Conservation (phyloP, 495 filamentous ascomycete species). For the Penicillium pancosmium region DNA sequence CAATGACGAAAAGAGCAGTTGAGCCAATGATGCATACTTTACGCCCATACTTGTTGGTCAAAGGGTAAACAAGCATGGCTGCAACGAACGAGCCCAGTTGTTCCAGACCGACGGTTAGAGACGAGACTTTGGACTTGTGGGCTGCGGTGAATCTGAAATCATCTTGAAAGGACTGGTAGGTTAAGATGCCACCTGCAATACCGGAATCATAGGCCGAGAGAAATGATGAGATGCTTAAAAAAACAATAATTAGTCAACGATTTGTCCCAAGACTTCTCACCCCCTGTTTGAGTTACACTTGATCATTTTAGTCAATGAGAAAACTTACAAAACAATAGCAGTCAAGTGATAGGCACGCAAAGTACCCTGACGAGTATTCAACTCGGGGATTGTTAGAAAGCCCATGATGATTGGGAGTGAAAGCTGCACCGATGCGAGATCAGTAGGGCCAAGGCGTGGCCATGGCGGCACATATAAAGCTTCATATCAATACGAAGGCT, state of each 20-base stretch:
- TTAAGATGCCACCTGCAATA: slow-evolving; percentile 41
- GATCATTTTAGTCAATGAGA: neutral
- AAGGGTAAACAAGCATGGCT: slow-evolving; percentile 49
- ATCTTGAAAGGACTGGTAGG: slow-evolving; percentile 36
- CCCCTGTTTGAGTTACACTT: neutral
- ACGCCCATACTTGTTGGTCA: slow-evolving; percentile 49
- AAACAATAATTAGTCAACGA: neutral
- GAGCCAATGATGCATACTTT: slow-evolving; percentile 44
- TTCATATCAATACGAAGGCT: slow-evolving; percentile 7
- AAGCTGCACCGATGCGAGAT: slow-evolving; percentile 3
- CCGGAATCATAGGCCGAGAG: slow-evolving; percentile 43
- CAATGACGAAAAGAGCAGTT: slow-evolving; percentile 48
- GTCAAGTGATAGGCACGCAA: slow-evolving; percentile 30
- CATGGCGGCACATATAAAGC: slow-evolving; percentile 14
- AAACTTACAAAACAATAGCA: slow-evolving; percentile 27
- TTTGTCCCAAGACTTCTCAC: neutral
- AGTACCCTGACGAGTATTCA: slow-evolving; percentile 28
- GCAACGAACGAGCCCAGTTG: slow-evolving; percentile 49
- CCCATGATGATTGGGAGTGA: slow-evolving; percentile 16
- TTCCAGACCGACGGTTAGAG: slow-evolving; percentile 48
- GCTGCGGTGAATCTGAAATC: slow-evolving; percentile 32
- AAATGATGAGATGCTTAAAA: slow-evolving; percentile 32
- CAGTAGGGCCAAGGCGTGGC: slow-evolving; percentile 13
- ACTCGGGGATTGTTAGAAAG: slow-evolving; percentile 23
- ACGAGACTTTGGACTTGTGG: slow-evolving; percentile 38